Evolutionary conservation across 352 stramenopile genomes (phyloP).

Genomic region (Phytophthora aleatoria): DNA sequence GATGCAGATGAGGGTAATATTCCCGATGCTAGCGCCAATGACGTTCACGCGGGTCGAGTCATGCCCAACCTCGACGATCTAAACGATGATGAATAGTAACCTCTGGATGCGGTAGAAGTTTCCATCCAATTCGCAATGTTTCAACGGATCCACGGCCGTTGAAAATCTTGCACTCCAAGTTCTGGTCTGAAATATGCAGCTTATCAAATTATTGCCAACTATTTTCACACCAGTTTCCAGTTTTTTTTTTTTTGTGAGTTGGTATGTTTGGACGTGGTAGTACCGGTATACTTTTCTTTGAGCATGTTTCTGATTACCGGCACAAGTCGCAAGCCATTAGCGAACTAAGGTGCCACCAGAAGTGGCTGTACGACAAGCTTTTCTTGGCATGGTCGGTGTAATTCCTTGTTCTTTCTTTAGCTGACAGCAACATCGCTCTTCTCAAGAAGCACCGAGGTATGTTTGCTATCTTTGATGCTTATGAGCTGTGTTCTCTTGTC

Average conservation of each 20-base stretch:
- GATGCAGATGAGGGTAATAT: slow-evolving; percentile 27
- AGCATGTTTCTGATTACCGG: neutral
- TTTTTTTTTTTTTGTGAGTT: slow-evolving; percentile 4
- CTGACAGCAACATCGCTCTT: slow-evolving; percentile 9
- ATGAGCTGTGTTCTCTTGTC: slow-evolving; percentile 6
- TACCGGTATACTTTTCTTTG: neutral
- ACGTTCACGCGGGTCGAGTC: slow-evolving; percentile 57
- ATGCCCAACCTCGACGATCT: slow-evolving; percentile 60
- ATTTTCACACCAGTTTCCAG: neutral
- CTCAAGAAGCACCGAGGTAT: slow-evolving; percentile 3
- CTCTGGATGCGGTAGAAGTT: neutral
- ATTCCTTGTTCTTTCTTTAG: slow-evolving; percentile 38
- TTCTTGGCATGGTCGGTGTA: slow-evolving; percentile 25
- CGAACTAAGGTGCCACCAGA: slow-evolving; percentile 14
- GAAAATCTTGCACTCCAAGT: slow-evolving; percentile 10
- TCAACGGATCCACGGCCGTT: slow-evolving; percentile 23
- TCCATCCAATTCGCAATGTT: neutral
- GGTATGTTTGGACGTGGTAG: slow-evolving; percentile 22
- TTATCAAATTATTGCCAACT: slow-evolving; percentile 7
- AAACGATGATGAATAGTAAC: slow-evolving; percentile 40
- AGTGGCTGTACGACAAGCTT: slow-evolving; percentile 16
- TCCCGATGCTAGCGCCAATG: slow-evolving; percentile 3
- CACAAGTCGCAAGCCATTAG: neutral
- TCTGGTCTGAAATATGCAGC: slow-evolving; percentile 25
- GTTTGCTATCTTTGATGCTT: slow-evolving; percentile 31